Conservation (phyloP, 2,329 filamentous ascomycete species). For the Fusarium pseudonygamai region DNA sequence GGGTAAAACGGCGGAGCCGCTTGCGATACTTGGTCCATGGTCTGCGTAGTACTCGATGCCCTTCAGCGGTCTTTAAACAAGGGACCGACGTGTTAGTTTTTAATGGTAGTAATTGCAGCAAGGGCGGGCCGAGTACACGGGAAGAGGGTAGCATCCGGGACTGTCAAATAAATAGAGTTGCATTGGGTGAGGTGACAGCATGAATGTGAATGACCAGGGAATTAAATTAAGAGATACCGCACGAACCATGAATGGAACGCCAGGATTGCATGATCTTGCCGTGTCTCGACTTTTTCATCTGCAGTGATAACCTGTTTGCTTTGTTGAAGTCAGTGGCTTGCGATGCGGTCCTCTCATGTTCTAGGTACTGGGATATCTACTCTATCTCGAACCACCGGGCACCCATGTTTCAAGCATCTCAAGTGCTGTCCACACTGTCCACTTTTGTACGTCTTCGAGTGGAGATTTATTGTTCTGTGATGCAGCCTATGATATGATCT, state of each 20-base stretch:
- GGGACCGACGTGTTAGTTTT: background rate
- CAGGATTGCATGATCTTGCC: background rate
- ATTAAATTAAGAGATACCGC: background rate
- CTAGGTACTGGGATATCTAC: background rate
- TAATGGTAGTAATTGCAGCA: background rate
- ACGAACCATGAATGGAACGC: background rate
- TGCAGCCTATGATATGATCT: background rate
- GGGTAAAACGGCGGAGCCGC: conserved; percentile 37
- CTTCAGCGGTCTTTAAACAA: background rate
- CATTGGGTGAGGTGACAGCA: background rate
- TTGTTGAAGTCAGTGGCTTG: background rate
- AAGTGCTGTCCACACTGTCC: background rate
- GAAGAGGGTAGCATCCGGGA: conserved; percentile 2
- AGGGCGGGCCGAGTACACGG: background rate
- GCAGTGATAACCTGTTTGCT: too few species aligned
- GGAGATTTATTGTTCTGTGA: background rate
- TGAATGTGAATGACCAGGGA: background rate
- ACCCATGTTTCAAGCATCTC: background rate
- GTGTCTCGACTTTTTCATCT: background rate
- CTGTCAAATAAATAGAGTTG: conserved; percentile 2
- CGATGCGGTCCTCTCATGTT: background rate
- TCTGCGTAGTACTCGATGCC: background rate
- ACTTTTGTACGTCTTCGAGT: background rate
- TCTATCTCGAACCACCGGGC: background rate
- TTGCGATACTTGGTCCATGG: conserved; percentile 16